Evolutionary conservation across 2,329 filamentous ascomycete genomes (phyloP).

Genomic region (Aspergillus cejpii): DNA sequence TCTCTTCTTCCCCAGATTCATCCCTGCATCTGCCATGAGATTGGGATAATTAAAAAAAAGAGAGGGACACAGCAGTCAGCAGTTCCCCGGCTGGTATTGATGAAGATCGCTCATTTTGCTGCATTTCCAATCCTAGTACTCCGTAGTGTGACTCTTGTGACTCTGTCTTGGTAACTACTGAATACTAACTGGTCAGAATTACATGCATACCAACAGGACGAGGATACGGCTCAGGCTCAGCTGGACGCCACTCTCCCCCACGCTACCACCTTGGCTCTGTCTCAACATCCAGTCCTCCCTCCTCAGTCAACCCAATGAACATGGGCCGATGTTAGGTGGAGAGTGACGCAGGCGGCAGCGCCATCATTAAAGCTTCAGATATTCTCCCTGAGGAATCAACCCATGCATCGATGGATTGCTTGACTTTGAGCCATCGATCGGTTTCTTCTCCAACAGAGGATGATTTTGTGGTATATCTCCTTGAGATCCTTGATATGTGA

Average conservation of each 20-base stretch:
- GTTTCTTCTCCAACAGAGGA: not conserved
- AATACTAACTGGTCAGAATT: conserved; percentile 12
- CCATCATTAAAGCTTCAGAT: too few relatives aligned
- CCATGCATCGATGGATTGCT: too few relatives aligned
- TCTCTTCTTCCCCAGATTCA: conserved; percentile 1
- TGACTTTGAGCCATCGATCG: too few relatives aligned
- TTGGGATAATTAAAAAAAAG: not conserved
- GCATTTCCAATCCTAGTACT: too few relatives aligned
- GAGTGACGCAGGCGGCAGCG: too few relatives aligned
- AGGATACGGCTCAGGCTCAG: conserved; percentile 19
- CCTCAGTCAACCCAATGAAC: not conserved
- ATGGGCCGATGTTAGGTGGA: not conserved
- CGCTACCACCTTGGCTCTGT: conserved; percentile 11
- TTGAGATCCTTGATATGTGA: too few relatives aligned
- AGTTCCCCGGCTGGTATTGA: not conserved
- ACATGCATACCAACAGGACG: conserved; percentile 16
- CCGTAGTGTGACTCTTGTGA: too few relatives aligned
- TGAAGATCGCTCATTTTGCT: not conserved
- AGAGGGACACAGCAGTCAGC: not conserved
- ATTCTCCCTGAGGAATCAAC: too few relatives aligned
- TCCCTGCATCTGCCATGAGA: not conserved
- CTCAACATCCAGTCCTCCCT: not conserved
- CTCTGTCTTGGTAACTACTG: not conserved
- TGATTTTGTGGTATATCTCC: too few relatives aligned
- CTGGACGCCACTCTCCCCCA: conserved; percentile 18